These are phyloP conservation scores for Darksidea phi DNA, from an alignment of 495 filamentous ascomycete species.

Conservation along the genomic window DNA sequence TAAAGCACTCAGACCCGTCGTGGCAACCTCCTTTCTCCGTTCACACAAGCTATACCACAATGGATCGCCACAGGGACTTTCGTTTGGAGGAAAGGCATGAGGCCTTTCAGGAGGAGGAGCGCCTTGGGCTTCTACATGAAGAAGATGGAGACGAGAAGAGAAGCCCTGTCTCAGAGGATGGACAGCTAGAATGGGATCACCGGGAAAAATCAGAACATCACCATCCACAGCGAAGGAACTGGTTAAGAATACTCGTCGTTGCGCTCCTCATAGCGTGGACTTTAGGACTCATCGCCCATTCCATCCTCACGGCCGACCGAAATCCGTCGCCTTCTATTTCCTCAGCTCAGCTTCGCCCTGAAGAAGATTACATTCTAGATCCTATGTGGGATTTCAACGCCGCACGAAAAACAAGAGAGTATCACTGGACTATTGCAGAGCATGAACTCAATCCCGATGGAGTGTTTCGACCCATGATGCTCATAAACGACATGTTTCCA, in stretches of 20 bases:
- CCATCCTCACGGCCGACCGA: not conserved
- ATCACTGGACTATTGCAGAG: conserved; percentile 53
- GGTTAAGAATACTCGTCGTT: conserved; percentile 11
- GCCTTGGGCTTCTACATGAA: conserved; percentile 14
- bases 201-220: not conserved
- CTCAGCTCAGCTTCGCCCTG: conserved; percentile 11
- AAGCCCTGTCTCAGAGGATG: conserved; percentile 9
- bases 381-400: conserved; percentile 49
- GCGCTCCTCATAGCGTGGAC: conserved; percentile 9
- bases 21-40: too few species aligned
- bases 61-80: not conserved
- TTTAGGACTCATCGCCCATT: conserved; percentile 18
- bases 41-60: too few species aligned
- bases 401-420: conserved; percentile 46
- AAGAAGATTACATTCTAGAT: conserved; percentile 49
- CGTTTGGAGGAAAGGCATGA: not conserved
- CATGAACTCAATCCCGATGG: conserved; percentile 53
- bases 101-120: conserved; percentile 7
- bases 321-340: not conserved
- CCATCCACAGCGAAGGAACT: not conserved
- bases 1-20: too few species aligned
- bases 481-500: conserved; percentile 36
- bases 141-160: conserved; percentile 2
- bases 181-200: conserved; percentile 14
- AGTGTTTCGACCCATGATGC: conserved; percentile 51